Conservation (phyloP, 163 green algal species). For the Scenedesmus sp. region DNA sequence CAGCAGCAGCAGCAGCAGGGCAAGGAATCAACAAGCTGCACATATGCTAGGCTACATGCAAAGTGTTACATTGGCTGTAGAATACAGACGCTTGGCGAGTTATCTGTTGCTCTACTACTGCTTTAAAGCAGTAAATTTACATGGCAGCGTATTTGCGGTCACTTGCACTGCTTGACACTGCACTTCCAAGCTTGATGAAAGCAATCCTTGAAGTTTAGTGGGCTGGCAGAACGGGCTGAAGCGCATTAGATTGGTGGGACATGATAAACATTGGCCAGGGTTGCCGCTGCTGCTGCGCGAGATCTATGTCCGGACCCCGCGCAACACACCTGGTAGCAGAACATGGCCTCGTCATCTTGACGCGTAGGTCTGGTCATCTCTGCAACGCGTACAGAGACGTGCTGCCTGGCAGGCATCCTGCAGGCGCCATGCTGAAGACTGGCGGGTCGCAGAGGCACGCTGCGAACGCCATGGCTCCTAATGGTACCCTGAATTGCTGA, state of each 20-base stretch:
- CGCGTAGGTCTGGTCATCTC: constrained; percentile 14
- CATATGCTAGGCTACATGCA: background rate
- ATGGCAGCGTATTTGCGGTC: too few species aligned
- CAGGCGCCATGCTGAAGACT: background rate
- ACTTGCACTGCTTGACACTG: background rate
- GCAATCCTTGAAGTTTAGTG: background rate
- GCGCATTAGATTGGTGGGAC: background rate
- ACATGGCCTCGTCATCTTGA: constrained; percentile 29
- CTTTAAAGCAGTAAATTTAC: too few species aligned
- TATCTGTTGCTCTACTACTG: background rate
- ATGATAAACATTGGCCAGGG: background rate
- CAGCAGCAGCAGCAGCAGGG: background rate
- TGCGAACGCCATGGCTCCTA: background rate
- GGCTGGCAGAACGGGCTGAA: background rate
- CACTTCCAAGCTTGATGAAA: background rate
- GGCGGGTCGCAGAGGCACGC: background rate
- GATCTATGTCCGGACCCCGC: background rate
- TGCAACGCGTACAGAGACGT: background rate
- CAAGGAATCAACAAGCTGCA: background rate
- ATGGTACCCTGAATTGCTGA: background rate
- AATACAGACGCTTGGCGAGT: background rate
- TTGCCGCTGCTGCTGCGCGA: constrained; percentile 3
- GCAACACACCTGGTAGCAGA: constrained; percentile 46
- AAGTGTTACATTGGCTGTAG: background rate
- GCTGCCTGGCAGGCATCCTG: background rate